These are phyloP conservation scores for Fusarium setosum DNA, from an alignment of 2,329 filamentous ascomycete genomes.

Conservation along the genomic window DNA sequence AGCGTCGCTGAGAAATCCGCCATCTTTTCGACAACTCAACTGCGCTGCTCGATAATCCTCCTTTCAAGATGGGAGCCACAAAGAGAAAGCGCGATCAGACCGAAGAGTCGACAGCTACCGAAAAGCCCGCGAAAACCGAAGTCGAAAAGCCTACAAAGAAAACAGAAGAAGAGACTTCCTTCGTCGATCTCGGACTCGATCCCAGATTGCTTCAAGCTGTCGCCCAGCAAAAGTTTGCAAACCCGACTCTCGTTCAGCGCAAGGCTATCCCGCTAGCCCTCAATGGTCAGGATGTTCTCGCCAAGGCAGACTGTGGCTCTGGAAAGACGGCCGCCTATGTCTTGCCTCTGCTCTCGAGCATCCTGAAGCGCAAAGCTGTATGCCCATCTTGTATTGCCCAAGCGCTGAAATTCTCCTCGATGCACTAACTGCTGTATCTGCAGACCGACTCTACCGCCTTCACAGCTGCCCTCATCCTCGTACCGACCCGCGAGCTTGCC, in stretches of 20 bases:
- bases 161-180: conserved; percentile 62
- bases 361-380: conserved; percentile 82
- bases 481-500: conserved; percentile 93
- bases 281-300: conserved; percentile 88
- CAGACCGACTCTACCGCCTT: conserved; percentile 62
- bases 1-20: conserved; percentile 34
- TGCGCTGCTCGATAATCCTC: conserved; percentile 51
- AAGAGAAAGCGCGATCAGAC: conserved; percentile 72
- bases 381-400: conserved; percentile 15
- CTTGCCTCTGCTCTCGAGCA: conserved; percentile 86
- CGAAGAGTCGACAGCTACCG: conserved; percentile 57
- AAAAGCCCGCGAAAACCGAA: conserved; percentile 41
- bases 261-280: conserved; percentile 89
- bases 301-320: conserved; percentile 93
- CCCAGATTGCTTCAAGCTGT: conserved; percentile 87
- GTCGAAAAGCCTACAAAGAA: conserved; percentile 41
- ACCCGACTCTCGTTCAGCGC: conserved; percentile 89
- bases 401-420: not conserved
- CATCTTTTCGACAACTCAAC: conserved; percentile 14
- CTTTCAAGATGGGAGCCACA: conserved; percentile 30
- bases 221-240: conserved; percentile 83
- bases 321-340: conserved; percentile 98
- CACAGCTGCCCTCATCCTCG: conserved; percentile 86
- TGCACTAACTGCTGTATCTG: conserved; percentile 12
- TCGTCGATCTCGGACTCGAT: conserved; percentile 84